These are phyloP conservation scores for Lepidopterella palustris DNA, from an alignment of 495 filamentous ascomycete genomes.

Conservation along the genomic window DNA sequence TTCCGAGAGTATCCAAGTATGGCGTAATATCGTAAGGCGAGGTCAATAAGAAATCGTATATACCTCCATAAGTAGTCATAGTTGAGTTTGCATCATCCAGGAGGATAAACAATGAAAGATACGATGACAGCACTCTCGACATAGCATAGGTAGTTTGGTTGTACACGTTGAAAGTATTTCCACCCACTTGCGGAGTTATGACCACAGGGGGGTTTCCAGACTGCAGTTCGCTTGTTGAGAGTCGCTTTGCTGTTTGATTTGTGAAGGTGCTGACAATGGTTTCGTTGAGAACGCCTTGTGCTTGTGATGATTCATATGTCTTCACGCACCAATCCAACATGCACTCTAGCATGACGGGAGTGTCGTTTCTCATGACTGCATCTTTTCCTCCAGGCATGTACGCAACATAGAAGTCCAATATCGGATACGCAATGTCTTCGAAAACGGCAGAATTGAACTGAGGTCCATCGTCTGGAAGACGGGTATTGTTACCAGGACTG, in stretches of 20 bases:
- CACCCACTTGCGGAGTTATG: not conserved
- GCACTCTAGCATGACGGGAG: conserved; percentile 13
- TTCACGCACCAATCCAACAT: conserved; percentile 15
- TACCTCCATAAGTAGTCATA: not conserved
- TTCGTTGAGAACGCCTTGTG: conserved; percentile 1
- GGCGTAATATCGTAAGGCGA: conserved; percentile 13
- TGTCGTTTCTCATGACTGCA: not conserved
- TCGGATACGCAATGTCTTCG: conserved; percentile 2
- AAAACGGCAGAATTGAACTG: conserved; percentile 9
- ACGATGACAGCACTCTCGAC: not conserved
- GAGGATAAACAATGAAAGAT: not conserved
- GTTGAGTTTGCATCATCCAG: not conserved
- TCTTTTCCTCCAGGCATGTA: conserved; percentile 6
- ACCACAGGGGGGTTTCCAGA: not conserved
- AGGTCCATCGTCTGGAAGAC: not conserved
- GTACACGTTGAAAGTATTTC: not conserved
- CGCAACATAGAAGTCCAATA: conserved; percentile 17
- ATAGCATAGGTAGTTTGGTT: not conserved
- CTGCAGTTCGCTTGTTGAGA: not conserved
- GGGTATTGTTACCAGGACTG: not conserved
- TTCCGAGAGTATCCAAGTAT: not conserved
- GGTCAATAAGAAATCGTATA: conserved; percentile 2
- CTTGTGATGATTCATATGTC: not conserved
- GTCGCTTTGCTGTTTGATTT: not conserved
- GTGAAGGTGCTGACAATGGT: not conserved